Evolutionary conservation across 106 monocot species (phyloP), one percentile per base, ranked within the genome.

Genomic region (Apostasia shenzhenica): DNA sequence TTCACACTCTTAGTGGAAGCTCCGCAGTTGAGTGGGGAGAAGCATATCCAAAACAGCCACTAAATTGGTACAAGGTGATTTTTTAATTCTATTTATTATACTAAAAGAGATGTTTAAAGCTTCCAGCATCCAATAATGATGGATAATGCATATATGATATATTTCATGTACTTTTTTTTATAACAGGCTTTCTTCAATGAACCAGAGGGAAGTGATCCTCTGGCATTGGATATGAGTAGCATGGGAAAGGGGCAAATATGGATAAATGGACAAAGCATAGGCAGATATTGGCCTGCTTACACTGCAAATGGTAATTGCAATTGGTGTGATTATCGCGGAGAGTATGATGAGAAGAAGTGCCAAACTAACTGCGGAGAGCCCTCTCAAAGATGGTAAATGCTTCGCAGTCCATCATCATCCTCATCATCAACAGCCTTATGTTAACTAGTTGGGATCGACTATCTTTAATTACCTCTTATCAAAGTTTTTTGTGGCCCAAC

Each of bases 241-340:
- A 93, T 99, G 97, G 92, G 87, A 41, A 99, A 99, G 69, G 97
- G 97, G n/a, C 90, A 92, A 77, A 61, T 93, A 45, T 99, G 97
- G 97, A 71, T 99, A 57, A 99, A 99, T 67, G 92, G 97, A 49
- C 87, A 81, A 70, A 87, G 84, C 63, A 85, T 99, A 45, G 97
- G 97, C 3, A 82, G 97, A 2, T 90, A 99, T 66, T 99, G 92
- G 92, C 89, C 97, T 67, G 85, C 80, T 51, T 92, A 99, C 54
- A 87, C 75, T 70, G 97, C 89, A 14, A 66, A 14, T 66, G 89
- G 92, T 8, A 72, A 78, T 54, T 99, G 97, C 67, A 50, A 66
- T 40, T 37, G 8, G 11, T 99, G 97, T 72, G 78, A 78, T 75
- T 99, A 92, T 38, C 79, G 81, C 48, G 97, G 97, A 73, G 59